Percentiles rank a stretch among this genome's conserved stretches.
These are phyloP conservation scores for Cornus controversa DNA, from an alignment of 148 eudicot species.

Conservation along the genomic window DNA sequence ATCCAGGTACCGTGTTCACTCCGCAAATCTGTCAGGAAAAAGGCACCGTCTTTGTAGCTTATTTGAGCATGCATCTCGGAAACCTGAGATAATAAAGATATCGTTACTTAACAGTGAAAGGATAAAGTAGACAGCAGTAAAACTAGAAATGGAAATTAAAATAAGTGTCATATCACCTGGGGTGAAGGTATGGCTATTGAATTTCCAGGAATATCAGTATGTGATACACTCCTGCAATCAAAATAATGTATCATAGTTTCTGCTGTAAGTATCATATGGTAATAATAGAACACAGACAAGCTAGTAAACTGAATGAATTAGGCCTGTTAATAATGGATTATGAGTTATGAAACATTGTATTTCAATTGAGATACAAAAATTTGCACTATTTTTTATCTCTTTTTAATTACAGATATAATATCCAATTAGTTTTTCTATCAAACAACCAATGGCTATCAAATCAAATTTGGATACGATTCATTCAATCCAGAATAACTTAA, in stretches of 20 bases:
- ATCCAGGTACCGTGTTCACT: conserved; percentile 90
- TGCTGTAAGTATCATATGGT: background rate
- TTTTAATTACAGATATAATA: no score
- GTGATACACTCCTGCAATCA: conserved; percentile 42
- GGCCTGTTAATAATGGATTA: background rate
- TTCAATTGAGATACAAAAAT: no score
- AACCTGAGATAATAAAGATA: conserved; percentile 33
- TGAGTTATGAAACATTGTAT: no score
- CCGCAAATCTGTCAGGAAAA: conserved; percentile 62
- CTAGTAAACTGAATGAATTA: background rate
- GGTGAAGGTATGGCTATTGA: conserved; percentile 46
- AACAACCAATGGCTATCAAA: no score
- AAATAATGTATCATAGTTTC: background rate
- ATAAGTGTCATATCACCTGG: conserved; percentile 35
- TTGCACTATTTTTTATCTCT: no score
- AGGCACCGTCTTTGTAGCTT: conserved; percentile 55
- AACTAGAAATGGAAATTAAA: background rate
- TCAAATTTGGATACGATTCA: no score
- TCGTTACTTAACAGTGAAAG: background rate
- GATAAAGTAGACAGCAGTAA: background rate
- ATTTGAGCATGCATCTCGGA: conserved; percentile 63
- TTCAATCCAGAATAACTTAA: no score
- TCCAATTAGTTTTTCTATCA: no score
- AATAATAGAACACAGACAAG: background rate
- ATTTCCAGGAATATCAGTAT: conserved; percentile 41